Evolutionary conservation across 345 rosid genomes (phyloP), one percentile per base, ranked within the genome.

Genomic region (Populus simonii): DNA sequence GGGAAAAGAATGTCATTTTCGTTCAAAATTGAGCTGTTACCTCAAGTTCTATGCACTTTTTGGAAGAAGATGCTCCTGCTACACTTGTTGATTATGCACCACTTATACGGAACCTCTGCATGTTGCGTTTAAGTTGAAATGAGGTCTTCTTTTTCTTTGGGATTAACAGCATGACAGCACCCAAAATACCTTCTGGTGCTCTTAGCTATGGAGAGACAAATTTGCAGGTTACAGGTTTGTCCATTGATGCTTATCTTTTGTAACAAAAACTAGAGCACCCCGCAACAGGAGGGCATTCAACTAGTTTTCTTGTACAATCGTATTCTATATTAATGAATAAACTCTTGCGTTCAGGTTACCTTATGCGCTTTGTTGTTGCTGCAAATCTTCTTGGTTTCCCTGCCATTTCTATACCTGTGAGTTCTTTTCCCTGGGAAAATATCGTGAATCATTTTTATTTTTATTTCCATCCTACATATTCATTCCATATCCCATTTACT

Each of bases 331-430:
- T 82, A 9, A 67, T 35, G 39, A 41, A 23, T 65, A 29, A 5
- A 29, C 43, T 25, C 25, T 43, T 59, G 65, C 31, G 84, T 77
- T 29, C 91, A 90, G 98, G 84, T 81, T 77, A 89, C 77, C 93
- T 93, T 35, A 92, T 93, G 98, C 86, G 90, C 63, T 93, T 93
- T 74, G 53, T 87, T 43, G 1, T 82, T 47, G 83, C 94, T 7
- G 92, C 87, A 55, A 92, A 93, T 80, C 97, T 93, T 80, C 89
- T 92, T 18, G 97, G 98, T 72, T 79, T 93, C 39, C 97, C 98
- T 17, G 97, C 97, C 82, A 90, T 92, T 72, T 86, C 95, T 75
- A 81, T 93, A 79, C 98, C 97, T 2, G 97, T 94, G 81, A 86
- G 92, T 41, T 2, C 16, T 53, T 12, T 9, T 7, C 38, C 9